These are phyloP conservation scores for Pichia sp. DNA, from an alignment of 1,139 yeast species.

Conservation along the genomic window DNA sequence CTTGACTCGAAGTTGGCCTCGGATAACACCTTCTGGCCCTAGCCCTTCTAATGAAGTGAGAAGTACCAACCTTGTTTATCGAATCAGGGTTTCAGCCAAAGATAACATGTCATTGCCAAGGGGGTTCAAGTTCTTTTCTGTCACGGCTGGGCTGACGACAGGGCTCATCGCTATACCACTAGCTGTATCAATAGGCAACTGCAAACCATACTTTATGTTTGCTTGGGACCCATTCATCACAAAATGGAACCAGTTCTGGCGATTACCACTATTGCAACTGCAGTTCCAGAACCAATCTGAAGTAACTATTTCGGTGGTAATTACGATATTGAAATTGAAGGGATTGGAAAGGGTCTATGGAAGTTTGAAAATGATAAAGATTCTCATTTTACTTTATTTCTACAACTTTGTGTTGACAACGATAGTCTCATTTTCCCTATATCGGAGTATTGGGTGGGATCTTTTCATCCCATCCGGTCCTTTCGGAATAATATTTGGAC, in stretches of 20 bases:
- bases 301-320: conserved; percentile 46
- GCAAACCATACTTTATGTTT: conserved; percentile 51
- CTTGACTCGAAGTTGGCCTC: not conserved
- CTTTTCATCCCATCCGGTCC: conserved; percentile 55
- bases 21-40: not conserved
- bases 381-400: conserved; percentile 30
- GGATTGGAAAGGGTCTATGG: conserved; percentile 65
- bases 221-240: conserved; percentile 57
- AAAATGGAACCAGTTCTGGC: conserved; percentile 66
- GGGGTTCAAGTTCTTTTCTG: conserved; percentile 51
- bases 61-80: no score
- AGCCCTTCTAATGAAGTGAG: no score
- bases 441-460: conserved; percentile 27
- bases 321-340: conserved; percentile 54
- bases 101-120: conserved; percentile 33
- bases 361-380: conserved; percentile 50
- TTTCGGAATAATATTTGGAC: conserved; percentile 54
- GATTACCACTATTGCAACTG: conserved; percentile 52
- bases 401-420: conserved; percentile 31
- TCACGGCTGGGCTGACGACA: conserved; percentile 45
- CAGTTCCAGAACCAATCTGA: conserved; percentile 65
- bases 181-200: conserved; percentile 49
- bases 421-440: conserved; percentile 37
- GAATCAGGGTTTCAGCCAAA: not conserved
- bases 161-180: conserved; percentile 45